These are phyloP conservation scores for Cladosporium sp. DNA, from an alignment of 2,329 filamentous ascomycete species.

Conservation along the genomic window DNA sequence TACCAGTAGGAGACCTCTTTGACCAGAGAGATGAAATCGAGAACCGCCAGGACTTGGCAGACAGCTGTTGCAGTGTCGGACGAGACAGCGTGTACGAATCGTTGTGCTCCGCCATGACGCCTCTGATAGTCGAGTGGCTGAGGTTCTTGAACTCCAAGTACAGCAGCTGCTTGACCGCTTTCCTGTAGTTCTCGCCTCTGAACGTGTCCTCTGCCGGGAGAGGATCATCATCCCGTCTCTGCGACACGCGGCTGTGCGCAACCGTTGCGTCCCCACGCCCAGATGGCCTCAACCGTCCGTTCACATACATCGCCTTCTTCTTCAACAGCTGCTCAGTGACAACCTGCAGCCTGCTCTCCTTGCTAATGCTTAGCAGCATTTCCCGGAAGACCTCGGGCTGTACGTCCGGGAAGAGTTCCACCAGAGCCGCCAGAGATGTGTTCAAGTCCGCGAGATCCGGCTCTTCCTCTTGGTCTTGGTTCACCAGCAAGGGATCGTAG, in stretches of 20 bases:
- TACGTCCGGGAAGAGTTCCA: slow-evolving; percentile 76
- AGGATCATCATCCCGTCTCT: background rate
- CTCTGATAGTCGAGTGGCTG: slow-evolving; percentile 72
- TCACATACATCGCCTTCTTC: slow-evolving; percentile 69
- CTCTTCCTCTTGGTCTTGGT: slow-evolving; percentile 40
- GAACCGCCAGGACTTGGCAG: slow-evolving; percentile 75
- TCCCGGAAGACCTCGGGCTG: slow-evolving; percentile 81
- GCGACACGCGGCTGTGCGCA: background rate
- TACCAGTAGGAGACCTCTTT: slow-evolving; percentile 59
- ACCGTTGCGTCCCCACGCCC: slow-evolving; percentile 15
- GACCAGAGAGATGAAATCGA: slow-evolving; percentile 64
- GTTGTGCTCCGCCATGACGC: slow-evolving; percentile 78
- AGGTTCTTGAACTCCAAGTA: slow-evolving; percentile 76
- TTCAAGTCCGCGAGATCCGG: slow-evolving; percentile 71
- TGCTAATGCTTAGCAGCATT: slow-evolving; percentile 73
- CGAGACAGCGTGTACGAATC: slow-evolving; percentile 74
- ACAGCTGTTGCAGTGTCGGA: slow-evolving; percentile 67
- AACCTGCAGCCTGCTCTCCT: slow-evolving; percentile 74
- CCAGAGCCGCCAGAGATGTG: slow-evolving; percentile 66
- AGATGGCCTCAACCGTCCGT: slow-evolving; percentile 57
- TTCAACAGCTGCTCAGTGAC: slow-evolving; percentile 77
- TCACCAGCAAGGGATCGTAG: slow-evolving; percentile 28
- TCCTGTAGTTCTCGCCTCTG: slow-evolving; percentile 66
- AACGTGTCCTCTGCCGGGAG: slow-evolving; percentile 67
- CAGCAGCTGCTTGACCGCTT: slow-evolving; percentile 67